phyloP scores from a whole-genome alignment of 2,329 filamentous ascomycete species.

The Graphiopsis chlorocephala region DNA sequence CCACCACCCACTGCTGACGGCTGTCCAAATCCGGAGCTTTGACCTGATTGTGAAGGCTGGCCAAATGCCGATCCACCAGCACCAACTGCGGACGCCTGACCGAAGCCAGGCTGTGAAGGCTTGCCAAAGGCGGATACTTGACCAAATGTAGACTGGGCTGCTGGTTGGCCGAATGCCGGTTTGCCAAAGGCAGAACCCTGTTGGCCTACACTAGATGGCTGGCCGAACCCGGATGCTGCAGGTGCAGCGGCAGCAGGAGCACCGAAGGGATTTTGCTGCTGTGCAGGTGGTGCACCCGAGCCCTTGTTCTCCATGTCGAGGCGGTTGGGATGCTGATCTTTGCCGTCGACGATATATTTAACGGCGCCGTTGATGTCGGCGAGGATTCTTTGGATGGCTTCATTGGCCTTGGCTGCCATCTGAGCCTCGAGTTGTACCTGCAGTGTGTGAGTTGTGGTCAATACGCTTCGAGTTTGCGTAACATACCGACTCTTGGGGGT shows the following conservation, averaged over 20 bases:
- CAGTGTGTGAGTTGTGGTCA: neutral
- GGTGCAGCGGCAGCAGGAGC: slow-evolving; percentile 19
- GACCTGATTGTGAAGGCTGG: slow-evolving; percentile 18
- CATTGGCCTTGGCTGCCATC: slow-evolving; percentile 21
- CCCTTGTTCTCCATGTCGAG: slow-evolving; percentile 53
- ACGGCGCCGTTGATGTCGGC: slow-evolving; percentile 70
- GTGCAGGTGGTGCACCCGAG: neutral
- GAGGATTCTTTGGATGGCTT: slow-evolving; percentile 62
- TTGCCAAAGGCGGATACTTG: slow-evolving; percentile 30
- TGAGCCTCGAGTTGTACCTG: slow-evolving; percentile 6
- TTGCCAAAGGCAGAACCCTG: slow-evolving; percentile 25
- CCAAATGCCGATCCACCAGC: slow-evolving; percentile 22
- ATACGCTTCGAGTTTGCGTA: neutral
- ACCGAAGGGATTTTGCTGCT: slow-evolving; percentile 9
- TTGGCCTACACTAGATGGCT: slow-evolving; percentile 23
- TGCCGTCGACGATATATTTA: slow-evolving; percentile 63
- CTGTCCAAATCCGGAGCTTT: slow-evolving; percentile 23
- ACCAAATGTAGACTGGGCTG: slow-evolving; percentile 16
- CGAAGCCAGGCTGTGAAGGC: slow-evolving; percentile 22
- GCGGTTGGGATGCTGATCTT: slow-evolving; percentile 72
- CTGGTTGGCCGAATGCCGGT: slow-evolving; percentile 39
- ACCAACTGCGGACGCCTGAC: slow-evolving; percentile 18
- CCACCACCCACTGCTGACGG: slow-evolving; percentile 22
- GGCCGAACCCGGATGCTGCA: slow-evolving; percentile 42
- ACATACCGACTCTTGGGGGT: slow-evolving; percentile 50